Conservation (phyloP, 1,284 basidiomycete species). For the Trichosporon sp. region DNA sequence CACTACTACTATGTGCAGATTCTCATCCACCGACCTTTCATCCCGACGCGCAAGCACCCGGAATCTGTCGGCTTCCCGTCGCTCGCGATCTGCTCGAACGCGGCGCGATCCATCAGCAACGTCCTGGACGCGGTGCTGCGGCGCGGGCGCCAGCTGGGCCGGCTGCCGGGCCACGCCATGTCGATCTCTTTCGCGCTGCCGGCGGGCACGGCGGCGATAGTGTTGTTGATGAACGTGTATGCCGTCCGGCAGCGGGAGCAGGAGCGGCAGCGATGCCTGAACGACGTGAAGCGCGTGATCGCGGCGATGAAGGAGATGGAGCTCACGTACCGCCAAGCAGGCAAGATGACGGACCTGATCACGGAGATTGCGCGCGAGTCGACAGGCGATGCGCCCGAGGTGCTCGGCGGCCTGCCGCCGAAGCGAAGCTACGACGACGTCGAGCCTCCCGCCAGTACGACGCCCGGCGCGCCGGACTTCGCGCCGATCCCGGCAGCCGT, state of each 20-base stretch:
- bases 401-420: background rate
- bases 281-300: constrained; percentile 66
- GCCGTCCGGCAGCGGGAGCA: constrained; percentile 58
- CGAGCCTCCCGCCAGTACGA: background rate
- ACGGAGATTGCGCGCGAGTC: constrained; percentile 21
- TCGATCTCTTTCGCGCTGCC: constrained; percentile 38
- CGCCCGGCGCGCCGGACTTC: constrained; percentile 15
- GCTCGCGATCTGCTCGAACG: constrained; percentile 75
- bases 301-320: constrained; percentile 56
- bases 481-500: background rate
- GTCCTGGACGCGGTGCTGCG: constrained; percentile 55
- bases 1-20: constrained; percentile 64
- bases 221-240: constrained; percentile 68
- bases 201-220: constrained; percentile 61
- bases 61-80: constrained; percentile 54
- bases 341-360: constrained; percentile 42
- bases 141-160: constrained; percentile 31
- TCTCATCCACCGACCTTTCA: constrained; percentile 73
- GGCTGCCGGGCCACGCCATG: constrained; percentile 49
- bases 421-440: constrained; percentile 15
- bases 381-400: constrained; percentile 9
- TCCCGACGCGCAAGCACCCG: constrained; percentile 52
- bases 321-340: constrained; percentile 49
- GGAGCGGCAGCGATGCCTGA: constrained; percentile 60
- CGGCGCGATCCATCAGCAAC: constrained; percentile 70